Evolutionary conservation across 257 asterid species (phyloP).

Genomic region (Thymus quinquecostatus): DNA sequence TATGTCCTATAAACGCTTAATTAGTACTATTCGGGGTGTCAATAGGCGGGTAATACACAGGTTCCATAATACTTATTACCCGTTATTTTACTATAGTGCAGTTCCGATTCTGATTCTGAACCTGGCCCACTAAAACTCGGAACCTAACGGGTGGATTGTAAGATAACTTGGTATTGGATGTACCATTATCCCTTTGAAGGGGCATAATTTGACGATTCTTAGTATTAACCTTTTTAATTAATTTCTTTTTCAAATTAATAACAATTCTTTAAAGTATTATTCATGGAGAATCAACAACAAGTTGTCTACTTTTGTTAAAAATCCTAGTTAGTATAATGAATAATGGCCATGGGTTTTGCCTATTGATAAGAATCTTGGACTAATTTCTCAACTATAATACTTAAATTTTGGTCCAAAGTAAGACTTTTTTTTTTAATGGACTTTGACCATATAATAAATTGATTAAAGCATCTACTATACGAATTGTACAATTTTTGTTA

Average conservation of each 20-base stretch:
- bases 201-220: slow-evolving; percentile 25
- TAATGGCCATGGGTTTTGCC: slow-evolving; percentile 11
- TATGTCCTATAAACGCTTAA: no score
- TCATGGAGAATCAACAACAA: slow-evolving; percentile 3
- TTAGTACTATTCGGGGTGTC: no score
- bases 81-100: no score
- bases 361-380: slow-evolving; percentile 22
- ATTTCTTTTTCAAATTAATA: no score
- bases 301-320: neutral
- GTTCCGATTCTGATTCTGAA: no score
- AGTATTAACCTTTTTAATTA: neutral
- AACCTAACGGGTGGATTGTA: slow-evolving; percentile 5
- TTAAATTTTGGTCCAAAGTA: slow-evolving; percentile 15
- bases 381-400: neutral
- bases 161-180: slow-evolving; percentile 18
- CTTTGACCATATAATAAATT: neutral
- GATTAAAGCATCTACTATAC: slow-evolving; percentile 13
- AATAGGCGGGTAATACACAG: no score
- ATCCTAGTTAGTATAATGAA: slow-evolving; percentile 3
- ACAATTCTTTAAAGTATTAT: neutral
- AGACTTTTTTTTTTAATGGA: slow-evolving; percentile 15
- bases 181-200: slow-evolving; percentile 22
- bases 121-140: no score
- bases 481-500: neutral
- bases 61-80: no score